Base-by-base conservation (phyloP, 2,329 filamentous ascomycete genomes). In the Emergomyces pasteurianus region DNA sequence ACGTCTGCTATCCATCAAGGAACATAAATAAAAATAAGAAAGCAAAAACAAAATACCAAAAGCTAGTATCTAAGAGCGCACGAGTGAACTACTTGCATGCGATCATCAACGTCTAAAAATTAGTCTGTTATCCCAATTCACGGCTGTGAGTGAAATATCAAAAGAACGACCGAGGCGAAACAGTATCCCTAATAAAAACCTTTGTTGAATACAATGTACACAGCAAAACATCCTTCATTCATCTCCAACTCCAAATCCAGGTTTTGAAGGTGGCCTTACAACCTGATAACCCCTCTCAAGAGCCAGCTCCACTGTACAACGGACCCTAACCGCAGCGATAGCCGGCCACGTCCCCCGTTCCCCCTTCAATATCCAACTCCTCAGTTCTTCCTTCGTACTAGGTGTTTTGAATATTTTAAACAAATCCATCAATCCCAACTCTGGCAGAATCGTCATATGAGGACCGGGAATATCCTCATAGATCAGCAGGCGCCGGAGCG, bases 291-390 rank as follows among this genome's bases (percentile, higher is more conserved):
- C 88, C 54, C 86, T 79, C 72, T 96, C 92, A 12, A 97, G 79
- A 71, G 95, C 91, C 60, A 91, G 87, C 73, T 97, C 92, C 8
- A 97, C 82, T 4, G 86, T 87, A 72, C 90, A 94, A 7, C 92
- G 79, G 7, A 95, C 86, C 67, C 87, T 87, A 63, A 97, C 75
- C 16, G 91, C 90, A 38, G 86, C 86, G 2, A 96, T 84, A 1
- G 90, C 89, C 0, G 92, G 92, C 92, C 92, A 97, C 0, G 96
- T 90, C 65, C 89, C 92, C 63, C 86, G 79, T 74, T 97, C 92
- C 1, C 92, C 92, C 60, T 87, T 82, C 38, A 86, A 74, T 59
- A 95, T 91, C 92, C 92, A 96, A 67, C 92, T 88, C 61, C 90
- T 85, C 3, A 96, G 77, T 12, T 31, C 34, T 9, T 84, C 86